phyloP scores from a whole-genome alignment of 2,329 filamentous ascomycete species.

The Thermothelomyces thermophilus region DNA sequence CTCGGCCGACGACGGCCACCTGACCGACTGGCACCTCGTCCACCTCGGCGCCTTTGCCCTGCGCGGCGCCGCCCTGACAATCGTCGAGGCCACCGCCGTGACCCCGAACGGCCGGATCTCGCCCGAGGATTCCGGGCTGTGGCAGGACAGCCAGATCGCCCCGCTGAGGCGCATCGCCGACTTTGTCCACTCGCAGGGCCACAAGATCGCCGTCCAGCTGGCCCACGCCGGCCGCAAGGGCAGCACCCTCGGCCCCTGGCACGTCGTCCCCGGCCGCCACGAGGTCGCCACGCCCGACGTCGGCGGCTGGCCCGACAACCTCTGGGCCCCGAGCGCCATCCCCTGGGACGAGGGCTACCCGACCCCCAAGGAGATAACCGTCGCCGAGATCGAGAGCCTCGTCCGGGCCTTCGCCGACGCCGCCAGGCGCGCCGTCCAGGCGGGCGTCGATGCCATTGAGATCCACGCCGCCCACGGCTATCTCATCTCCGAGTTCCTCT shows the following conservation, averaged over 20 bases:
- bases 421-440: slow-evolving; percentile 54
- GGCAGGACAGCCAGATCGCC: slow-evolving; percentile 76
- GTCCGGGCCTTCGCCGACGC: slow-evolving; percentile 56
- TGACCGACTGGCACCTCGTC: slow-evolving; percentile 74
- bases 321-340: slow-evolving; percentile 45
- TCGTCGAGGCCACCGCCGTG: slow-evolving; percentile 75
- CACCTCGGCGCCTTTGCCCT: slow-evolving; percentile 74
- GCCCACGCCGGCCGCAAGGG: slow-evolving; percentile 72
- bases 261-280: slow-evolving; percentile 46
- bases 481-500: slow-evolving; percentile 59
- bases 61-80: slow-evolving; percentile 65
- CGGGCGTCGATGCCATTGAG: slow-evolving; percentile 72
- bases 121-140: slow-evolving; percentile 71
- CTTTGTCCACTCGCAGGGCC: slow-evolving; percentile 71
- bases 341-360: slow-evolving; percentile 57
- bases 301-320: slow-evolving; percentile 52
- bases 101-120: slow-evolving; percentile 73
- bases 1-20: slow-evolving; percentile 55
- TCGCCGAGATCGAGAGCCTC: slow-evolving; percentile 59
- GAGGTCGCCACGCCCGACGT: slow-evolving; percentile 47
- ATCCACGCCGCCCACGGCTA: slow-evolving; percentile 61
- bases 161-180: slow-evolving; percentile 65
- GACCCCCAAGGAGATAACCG: slow-evolving; percentile 59
- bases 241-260: slow-evolving; percentile 56
- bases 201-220: slow-evolving; percentile 73